Evolutionary conservation across 2,329 filamentous ascomycete species (phyloP).

Genomic region (Chaetomium olivaceum): DNA sequence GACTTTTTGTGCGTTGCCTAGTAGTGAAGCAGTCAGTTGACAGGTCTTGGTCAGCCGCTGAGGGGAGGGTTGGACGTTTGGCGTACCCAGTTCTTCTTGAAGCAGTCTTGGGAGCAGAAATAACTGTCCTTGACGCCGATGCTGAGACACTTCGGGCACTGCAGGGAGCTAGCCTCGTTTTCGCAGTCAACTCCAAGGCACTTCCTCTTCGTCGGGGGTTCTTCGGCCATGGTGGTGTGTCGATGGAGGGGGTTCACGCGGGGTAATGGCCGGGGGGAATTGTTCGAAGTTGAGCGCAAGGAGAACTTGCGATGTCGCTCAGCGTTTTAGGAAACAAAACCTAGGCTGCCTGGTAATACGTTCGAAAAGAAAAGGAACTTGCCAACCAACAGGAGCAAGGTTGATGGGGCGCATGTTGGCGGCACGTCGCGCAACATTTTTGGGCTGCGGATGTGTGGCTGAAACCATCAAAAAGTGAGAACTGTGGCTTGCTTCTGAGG

Average conservation of each 20-base stretch:
- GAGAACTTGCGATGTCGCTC: neutral
- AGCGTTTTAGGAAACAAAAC: neutral
- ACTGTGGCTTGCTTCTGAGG: neutral
- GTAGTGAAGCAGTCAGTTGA: slow-evolving; percentile 28
- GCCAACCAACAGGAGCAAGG: neutral
- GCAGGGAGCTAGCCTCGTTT: slow-evolving; percentile 81
- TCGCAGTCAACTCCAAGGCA: slow-evolving; percentile 82
- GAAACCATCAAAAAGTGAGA: neutral
- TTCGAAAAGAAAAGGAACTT: too few species aligned
- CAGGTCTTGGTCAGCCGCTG: neutral
- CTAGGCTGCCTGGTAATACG: too few species aligned
- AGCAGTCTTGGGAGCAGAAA: slow-evolving; percentile 98
- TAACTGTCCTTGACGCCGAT: slow-evolving; percentile 83
- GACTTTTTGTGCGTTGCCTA: slow-evolving; percentile 79
- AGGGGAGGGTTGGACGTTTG: neutral
- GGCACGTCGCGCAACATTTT: slow-evolving; percentile 15
- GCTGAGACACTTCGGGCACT: slow-evolving; percentile 95
- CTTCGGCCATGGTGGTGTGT: slow-evolving; percentile 48
- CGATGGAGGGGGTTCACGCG: slow-evolving; percentile 6
- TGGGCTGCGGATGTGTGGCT: slow-evolving; percentile 20
- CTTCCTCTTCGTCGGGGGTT: slow-evolving; percentile 60
- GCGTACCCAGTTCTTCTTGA: slow-evolving; percentile 96
- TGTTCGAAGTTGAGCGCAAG: neutral
- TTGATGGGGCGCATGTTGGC: neutral
- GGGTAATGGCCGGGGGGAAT: neutral